A percentile compares a stretch with the other conserved stretches of the same genome.
Evolutionary conservation across 176 grass and related monocot genomes (phyloP).

Genomic region (Canna indica): DNA sequence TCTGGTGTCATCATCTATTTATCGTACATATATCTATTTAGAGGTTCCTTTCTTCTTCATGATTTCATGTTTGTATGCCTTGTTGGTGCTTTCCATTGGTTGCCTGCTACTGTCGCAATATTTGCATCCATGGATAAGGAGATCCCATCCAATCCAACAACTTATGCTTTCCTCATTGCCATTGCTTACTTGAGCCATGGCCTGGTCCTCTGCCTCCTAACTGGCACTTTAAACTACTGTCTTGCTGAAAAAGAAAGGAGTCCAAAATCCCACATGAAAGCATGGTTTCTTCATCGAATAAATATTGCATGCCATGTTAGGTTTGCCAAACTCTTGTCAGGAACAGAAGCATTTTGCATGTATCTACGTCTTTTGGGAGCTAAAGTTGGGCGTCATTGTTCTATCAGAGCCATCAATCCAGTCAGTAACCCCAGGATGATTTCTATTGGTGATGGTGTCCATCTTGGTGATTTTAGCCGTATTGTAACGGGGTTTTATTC

Average conservation of each 20-base stretch:
- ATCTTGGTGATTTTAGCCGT: constrained; percentile 62
- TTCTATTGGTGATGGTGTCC: constrained; percentile 50
- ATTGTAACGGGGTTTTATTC: constrained; percentile 47
- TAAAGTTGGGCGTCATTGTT: constrained; percentile 54
- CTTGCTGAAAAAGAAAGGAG: constrained; percentile 17
- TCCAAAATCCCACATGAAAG: constrained; percentile 9
- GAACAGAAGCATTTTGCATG: constrained; percentile 63
- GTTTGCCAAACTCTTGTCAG: constrained; percentile 62
- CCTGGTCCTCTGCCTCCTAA: constrained; percentile 38
- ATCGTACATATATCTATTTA: constrained; percentile 31
- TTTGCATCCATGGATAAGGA: constrained; percentile 37
- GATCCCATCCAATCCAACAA: constrained; percentile 16
- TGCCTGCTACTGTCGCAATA: constrained; percentile 34
- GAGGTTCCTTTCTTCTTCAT: constrained; percentile 24
- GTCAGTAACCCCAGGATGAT: constrained; percentile 36
- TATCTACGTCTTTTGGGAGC: constrained; percentile 55
- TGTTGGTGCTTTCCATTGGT: constrained; percentile 60
- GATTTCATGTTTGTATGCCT: constrained; percentile 45
- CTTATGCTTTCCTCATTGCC: constrained; percentile 29
- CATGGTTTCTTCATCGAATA: constrained; percentile 33
- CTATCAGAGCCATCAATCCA: constrained; percentile 59
- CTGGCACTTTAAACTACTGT: constrained; percentile 20
- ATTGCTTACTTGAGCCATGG: constrained; percentile 47
- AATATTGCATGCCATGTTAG: constrained; percentile 40
- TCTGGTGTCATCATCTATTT: constrained; percentile 42